phyloP scores from a whole-genome alignment of 768 basidiomycete genomes.

The Trametopsis cervina region DNA sequence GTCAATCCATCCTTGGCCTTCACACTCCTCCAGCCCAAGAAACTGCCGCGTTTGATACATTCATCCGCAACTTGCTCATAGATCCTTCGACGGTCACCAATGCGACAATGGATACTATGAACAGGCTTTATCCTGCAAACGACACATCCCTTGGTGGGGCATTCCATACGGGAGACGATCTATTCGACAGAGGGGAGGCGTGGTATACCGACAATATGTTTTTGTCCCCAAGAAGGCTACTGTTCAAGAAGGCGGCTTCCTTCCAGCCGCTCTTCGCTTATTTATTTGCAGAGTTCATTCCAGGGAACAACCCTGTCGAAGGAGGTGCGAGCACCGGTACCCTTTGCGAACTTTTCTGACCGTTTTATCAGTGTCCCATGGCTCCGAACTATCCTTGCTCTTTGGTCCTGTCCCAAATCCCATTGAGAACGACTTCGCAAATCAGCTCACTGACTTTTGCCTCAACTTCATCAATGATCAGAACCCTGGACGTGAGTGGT shows the following conservation, averaged over 20 bases:
- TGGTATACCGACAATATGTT: constrained; percentile 54
- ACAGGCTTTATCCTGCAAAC: constrained; percentile 38
- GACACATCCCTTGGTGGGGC: constrained; percentile 38
- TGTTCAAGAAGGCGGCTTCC: constrained; percentile 39
- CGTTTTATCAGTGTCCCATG: constrained; percentile 33
- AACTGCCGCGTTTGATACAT: constrained; percentile 35
- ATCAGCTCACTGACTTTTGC: constrained; percentile 39
- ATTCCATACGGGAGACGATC: constrained; percentile 48
- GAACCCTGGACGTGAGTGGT: constrained; percentile 38
- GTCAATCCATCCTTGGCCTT: constrained; percentile 28
- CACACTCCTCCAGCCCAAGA: constrained; percentile 31
- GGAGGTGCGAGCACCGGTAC: constrained; percentile 32
- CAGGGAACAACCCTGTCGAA: constrained; percentile 36
- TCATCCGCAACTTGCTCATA: constrained; percentile 39
- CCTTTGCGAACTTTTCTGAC: not conserved
- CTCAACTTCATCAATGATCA: constrained; percentile 48
- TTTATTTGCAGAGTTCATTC: constrained; percentile 47
- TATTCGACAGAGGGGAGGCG: constrained; percentile 44
- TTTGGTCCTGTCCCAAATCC: constrained; percentile 38
- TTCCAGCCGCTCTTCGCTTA: constrained; percentile 44
- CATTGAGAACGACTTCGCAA: constrained; percentile 36
- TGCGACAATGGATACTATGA: constrained; percentile 31
- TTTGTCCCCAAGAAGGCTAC: constrained; percentile 37
- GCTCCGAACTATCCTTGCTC: constrained; percentile 36
- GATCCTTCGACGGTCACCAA: constrained; percentile 42